Percentiles rank a stretch among this genome's conserved stretches.
These are phyloP conservation scores for Venturia effusa DNA, from an alignment of 2,329 filamentous ascomycete genomes.

Conservation along the genomic window DNA sequence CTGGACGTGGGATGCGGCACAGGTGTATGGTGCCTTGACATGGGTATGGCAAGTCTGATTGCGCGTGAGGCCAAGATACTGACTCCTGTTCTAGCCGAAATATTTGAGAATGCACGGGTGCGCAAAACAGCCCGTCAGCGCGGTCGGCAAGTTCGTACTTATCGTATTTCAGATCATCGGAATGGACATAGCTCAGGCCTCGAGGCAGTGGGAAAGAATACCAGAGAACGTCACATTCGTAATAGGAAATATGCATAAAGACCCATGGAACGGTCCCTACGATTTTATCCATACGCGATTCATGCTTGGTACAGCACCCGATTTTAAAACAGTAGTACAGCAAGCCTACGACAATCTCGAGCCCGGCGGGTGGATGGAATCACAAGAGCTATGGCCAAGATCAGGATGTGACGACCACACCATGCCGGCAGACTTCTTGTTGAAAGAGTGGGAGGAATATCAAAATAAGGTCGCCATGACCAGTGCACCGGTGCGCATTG, in stretches of 20 bases:
- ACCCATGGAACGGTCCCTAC: constrained; percentile 44
- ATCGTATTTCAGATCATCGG: constrained; percentile 25
- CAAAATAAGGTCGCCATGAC: constrained; percentile 35
- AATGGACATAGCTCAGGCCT: constrained; percentile 26
- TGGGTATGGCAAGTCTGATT: constrained; percentile 22
- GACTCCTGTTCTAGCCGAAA: constrained; percentile 18
- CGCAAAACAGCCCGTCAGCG: constrained; percentile 14
- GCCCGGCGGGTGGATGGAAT: constrained; percentile 44
- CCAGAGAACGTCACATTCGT: constrained; percentile 66
- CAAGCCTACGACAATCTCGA: constrained; percentile 42
- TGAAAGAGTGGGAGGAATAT: constrained; percentile 37
- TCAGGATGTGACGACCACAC: constrained; percentile 43
- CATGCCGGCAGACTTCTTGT: constrained; percentile 34
- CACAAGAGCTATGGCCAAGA: constrained; percentile 31
- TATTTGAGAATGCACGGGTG: constrained; percentile 24
- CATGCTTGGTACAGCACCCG: constrained; percentile 46
- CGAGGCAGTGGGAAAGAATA: constrained; percentile 40
- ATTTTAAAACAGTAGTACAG: constrained; percentile 45
- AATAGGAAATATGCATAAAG: constrained; percentile 52
- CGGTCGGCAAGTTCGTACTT: neutral
- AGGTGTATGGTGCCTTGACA: constrained; percentile 31
- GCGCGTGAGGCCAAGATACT: neutral
- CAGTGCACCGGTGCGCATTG: constrained; percentile 38
- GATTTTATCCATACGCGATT: constrained; percentile 51
- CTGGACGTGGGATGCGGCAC: constrained; percentile 33